Base-by-base conservation (phyloP, 345 rosid species). In the Trapa bicornis region DNA sequence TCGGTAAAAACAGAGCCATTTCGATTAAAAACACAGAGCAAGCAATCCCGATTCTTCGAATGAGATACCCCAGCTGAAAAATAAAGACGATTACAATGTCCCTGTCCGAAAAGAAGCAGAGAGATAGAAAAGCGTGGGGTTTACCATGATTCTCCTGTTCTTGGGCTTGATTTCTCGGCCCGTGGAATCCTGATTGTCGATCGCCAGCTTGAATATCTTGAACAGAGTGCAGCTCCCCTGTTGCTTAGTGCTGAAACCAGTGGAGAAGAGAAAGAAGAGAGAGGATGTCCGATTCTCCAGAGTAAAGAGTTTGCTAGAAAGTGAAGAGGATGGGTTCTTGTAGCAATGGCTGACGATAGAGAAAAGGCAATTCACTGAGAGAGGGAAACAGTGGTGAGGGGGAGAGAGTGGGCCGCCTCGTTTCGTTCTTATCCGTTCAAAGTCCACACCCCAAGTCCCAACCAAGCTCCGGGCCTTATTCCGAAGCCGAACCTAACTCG, bases 101-200 rank as follows among this genome's bases (percentile, higher is more conserved):
- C 29, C 29, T 22, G 29, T 22, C 29, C 29, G 43, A 41, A 41
- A 11, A 45, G 5, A 63, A 53, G 11, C 0, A 13, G 6, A 45
- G 13, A 37, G 71, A 74, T 17, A 42, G 37, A 17, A 47, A 36
- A 10, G 65, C 2, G 67, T 47, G 32, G 73, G 73, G 36, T 14
- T 13, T 75, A 91, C 96, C 96, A 88, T 91, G 77, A 86, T 85
- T 89, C 91, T 84, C 15, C 91, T 71, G 80, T 81, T 91, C 80
- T 82, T 83, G 60, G 96, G 96, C 75, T 82, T 88, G 82, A 88
- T 74, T 81, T 88, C 95, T 42, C 87, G 87, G 73, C 78, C 86
- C 32, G 92, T 65, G 71, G 86, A 74, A 65, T 90, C 90, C 63
- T 88, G 92, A 73, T 83, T 83, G 29, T 86, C 96, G 75, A 91